Evolutionary conservation across 1,284 basidiomycete species (phyloP).

Genomic region (Marasmius oreades): DNA sequence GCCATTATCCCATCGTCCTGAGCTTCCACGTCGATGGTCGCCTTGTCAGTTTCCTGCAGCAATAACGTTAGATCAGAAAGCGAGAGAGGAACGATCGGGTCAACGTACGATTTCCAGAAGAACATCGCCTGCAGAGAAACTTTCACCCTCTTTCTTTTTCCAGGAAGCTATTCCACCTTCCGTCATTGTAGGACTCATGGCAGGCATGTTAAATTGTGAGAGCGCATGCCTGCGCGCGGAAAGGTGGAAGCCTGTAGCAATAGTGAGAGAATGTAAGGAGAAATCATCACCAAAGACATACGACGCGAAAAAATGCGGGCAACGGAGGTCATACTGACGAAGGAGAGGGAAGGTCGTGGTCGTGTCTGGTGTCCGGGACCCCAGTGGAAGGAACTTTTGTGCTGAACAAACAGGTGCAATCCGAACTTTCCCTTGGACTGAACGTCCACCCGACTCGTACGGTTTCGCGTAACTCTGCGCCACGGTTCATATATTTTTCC

Average conservation of each 20-base stretch:
- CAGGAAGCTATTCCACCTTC: constrained; percentile 97
- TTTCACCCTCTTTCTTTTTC: constrained; percentile 96
- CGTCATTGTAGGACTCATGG: constrained; percentile 99
- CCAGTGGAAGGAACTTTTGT: not conserved
- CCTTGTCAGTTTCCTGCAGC: constrained; percentile 95
- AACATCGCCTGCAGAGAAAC: constrained; percentile 89
- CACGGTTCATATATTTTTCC: not conserved
- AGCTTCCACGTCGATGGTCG: constrained; percentile 98
- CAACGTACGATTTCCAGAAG: constrained; percentile 84
- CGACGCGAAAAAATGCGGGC: constrained; percentile 69
- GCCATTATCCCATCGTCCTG: constrained; percentile 95
- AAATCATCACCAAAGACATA: constrained; percentile 31
- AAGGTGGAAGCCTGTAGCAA: constrained; percentile 69
- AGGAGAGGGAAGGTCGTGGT: constrained; percentile 13
- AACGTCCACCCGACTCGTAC: not conserved
- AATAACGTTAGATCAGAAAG: constrained; percentile 14
- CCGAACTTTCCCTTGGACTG: not conserved
- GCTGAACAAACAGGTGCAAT: not conserved
- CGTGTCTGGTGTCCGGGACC: not conserved
- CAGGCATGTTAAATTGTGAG: constrained; percentile 94
- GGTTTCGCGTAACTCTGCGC: not conserved
- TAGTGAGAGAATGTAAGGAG: constrained; percentile 9
- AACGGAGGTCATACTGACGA: constrained; percentile 51
- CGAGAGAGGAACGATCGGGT: constrained; percentile 6
- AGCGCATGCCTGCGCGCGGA: constrained; percentile 79